These are phyloP conservation scores for Crithidia thermophila DNA, from an alignment of 208 protist genomes.

Conservation along the genomic window DNA sequence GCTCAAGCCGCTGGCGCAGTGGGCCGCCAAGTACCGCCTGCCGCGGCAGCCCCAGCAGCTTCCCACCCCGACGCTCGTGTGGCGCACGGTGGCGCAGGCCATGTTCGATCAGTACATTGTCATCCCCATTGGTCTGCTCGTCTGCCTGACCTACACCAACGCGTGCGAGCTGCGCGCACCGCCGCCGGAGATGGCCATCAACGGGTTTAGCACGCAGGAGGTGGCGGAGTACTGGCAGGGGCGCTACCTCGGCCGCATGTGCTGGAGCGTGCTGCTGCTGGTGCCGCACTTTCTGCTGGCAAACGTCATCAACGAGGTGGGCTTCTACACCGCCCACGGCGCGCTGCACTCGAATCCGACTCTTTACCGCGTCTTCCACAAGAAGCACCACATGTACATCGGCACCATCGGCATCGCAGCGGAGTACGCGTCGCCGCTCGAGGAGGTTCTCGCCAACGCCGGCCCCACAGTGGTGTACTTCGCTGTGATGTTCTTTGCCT, in stretches of 20 bases:
- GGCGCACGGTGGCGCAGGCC: conserved; percentile 23
- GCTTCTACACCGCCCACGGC: conserved; percentile 53
- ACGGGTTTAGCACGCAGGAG: conserved; percentile 30
- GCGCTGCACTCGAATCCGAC: conserved; percentile 41
- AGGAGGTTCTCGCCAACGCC: conserved; percentile 49
- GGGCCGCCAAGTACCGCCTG: conserved; percentile 38
- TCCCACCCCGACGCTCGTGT: conserved; percentile 24
- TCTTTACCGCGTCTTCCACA: conserved; percentile 60
- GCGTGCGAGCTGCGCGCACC: conserved; percentile 15
- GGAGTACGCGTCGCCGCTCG: conserved; percentile 55
- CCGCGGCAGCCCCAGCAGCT: conserved; percentile 36
- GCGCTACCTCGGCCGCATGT: conserved; percentile 4
- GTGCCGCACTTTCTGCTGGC: conserved; percentile 43
- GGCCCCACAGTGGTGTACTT: conserved; percentile 54
- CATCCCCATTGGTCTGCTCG: conserved; percentile 23
- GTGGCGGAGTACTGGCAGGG: conserved; percentile 19
- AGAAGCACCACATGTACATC: conserved; percentile 72
- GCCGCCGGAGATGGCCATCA: conserved; percentile 26
- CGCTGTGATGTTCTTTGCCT: conserved; percentile 37
- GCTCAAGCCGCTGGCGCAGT: conserved; percentile 30
- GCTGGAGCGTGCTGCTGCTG: conserved; percentile 10
- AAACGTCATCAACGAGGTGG: conserved; percentile 50
- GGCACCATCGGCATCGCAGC: conserved; percentile 65
- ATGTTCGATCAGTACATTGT: conserved; percentile 38
- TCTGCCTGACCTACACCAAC: conserved; percentile 13